Evolutionary conservation across 306 rosid genomes (phyloP), one percentile per base, ranked within the genome.

Genomic region (Oemleria cerasiformis): DNA sequence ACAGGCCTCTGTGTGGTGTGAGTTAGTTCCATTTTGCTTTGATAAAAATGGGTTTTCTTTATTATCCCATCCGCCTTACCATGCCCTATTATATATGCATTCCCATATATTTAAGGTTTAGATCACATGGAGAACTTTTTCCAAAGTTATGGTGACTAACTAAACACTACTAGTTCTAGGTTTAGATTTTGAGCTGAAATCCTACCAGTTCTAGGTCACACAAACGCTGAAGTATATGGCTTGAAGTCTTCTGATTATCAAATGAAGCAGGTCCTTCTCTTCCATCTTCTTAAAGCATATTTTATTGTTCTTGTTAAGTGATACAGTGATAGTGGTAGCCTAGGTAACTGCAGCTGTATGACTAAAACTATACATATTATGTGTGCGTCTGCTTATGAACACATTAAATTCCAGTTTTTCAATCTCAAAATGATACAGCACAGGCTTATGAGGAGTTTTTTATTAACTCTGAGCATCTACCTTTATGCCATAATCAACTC

Each of bases 111-210:
- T 83, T 53, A 54, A 73, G 59, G 56, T 60, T 43, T 65, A 36
- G 42, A 54, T 75, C 93, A 88, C 85, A 82, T 85, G 93, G 74
- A 59, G 7, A 73, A 44, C 60, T 78, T 78, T 62, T 78, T 87
- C 36, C 48, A 8, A 44, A 10, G 48, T 8, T 8, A 30, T 30
- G 36, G 36, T 30, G 36, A 30, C 36, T 30, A 30, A 30, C 36
- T 30, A 30, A 30, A 30, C 36, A 30, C 36, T 30, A 30, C 41
- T 58, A 58, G 14, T 68, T 50, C 48, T 68, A 69, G 63, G 16
- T 43, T 42, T 38, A 70, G 16, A 70, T 62, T 42, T 58, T 42
- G 43, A 42, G 65, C 19, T 56, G 34, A 43, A 57, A 70, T 44
- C 43, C 43, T 56, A 55, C 16, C 56, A n/a, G 36, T 30, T 30